phyloP scores from a whole-genome alignment of 768 basidiomycete species.

The Pleurotus salmoneostramineus region DNA sequence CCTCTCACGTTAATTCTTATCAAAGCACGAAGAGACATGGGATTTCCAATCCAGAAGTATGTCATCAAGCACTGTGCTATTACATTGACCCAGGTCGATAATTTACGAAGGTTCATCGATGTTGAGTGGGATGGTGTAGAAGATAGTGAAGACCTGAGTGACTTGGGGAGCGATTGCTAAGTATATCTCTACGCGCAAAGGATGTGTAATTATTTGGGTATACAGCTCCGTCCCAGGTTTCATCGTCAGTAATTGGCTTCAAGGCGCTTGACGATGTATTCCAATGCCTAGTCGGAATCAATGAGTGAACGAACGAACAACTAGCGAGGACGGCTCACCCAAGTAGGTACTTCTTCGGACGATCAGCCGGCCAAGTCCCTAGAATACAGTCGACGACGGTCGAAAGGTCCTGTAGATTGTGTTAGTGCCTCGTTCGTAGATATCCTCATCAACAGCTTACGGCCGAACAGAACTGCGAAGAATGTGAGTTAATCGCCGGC shows the following conservation, averaged over 20 bases:
- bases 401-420: slow-evolving; percentile 29
- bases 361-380: slow-evolving; percentile 40
- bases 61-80: too few species aligned
- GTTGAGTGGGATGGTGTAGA: too few species aligned
- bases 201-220: too few species aligned
- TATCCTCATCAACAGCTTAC: slow-evolving; percentile 16
- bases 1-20: too few species aligned
- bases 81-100: too few species aligned
- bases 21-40: too few species aligned
- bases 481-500: neutral
- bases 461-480: slow-evolving; percentile 25
- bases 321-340: slow-evolving; percentile 18
- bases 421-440: neutral
- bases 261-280: slow-evolving; percentile 36
- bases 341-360: slow-evolving; percentile 50
- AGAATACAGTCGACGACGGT: slow-evolving; percentile 47
- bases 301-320: neutral
- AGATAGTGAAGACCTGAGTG: too few species aligned
- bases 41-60: too few species aligned
- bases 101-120: too few species aligned
- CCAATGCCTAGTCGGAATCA: slow-evolving; percentile 19
- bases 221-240: too few species aligned
- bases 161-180: too few species aligned
- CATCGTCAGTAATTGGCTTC: slow-evolving; percentile 27
- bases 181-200: too few species aligned